A percentile compares a stretch with the other conserved stretches of the same genome.
Evolutionary conservation across 441 rosid species (phyloP).

Genomic region (Capsella rubella): DNA sequence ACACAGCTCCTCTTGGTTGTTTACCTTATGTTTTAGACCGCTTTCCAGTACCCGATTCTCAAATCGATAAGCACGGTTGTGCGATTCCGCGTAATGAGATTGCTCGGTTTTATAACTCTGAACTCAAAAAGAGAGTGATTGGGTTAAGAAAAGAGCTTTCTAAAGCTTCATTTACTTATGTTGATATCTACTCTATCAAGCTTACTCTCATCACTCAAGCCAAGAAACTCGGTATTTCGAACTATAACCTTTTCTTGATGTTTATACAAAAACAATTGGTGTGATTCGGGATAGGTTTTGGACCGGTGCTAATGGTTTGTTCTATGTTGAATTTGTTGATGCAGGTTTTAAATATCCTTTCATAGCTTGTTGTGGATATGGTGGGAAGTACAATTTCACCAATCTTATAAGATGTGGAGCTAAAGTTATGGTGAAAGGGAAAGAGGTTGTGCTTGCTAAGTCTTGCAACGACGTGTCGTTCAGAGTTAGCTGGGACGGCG

Average conservation of each 20-base stretch:
- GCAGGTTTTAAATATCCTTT: conserved; percentile 52
- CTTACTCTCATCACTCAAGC: conserved; percentile 57
- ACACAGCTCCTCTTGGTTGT: conserved; percentile 81
- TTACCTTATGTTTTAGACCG: conserved; percentile 61
- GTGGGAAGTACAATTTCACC: conserved; percentile 68
- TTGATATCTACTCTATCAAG: conserved; percentile 58
- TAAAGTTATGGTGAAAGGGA: conserved; percentile 50
- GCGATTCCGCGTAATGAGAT: conserved; percentile 62
- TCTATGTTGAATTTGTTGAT: not conserved
- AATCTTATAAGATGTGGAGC: conserved; percentile 54
- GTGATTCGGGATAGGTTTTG: conserved; percentile 6
- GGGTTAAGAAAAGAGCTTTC: conserved; percentile 52
- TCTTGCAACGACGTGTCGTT: conserved; percentile 55
- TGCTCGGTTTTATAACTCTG: conserved; percentile 53
- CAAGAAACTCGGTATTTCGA: conserved; percentile 49
- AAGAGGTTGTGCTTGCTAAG: conserved; percentile 55
- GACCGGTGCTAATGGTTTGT: conserved; percentile 14
- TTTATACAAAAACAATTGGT: conserved; percentile 2
- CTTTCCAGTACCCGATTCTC: conserved; percentile 49
- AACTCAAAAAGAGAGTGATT: conserved; percentile 44
- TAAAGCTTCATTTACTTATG: conserved; percentile 52
- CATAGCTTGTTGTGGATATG: conserved; percentile 84
- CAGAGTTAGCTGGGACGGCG: conserved; percentile 67
- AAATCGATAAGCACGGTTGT: conserved; percentile 64
- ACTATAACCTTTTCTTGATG: not conserved